Conservation (phyloP, 1,139 yeast species). For the Pichia inconspicua region DNA sequence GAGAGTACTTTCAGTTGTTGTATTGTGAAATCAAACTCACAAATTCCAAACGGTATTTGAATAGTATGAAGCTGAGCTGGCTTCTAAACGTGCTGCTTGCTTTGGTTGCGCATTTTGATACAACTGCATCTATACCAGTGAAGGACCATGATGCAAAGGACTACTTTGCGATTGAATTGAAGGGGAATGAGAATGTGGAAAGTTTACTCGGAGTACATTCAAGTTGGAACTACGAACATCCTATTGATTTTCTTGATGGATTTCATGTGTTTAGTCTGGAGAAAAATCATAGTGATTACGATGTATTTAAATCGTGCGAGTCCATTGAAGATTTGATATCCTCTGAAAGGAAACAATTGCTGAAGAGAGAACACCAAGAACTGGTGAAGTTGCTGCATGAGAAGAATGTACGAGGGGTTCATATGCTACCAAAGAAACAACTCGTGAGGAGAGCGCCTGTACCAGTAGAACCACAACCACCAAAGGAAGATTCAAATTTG, state of each 20-base stretch:
- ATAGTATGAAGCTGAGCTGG: slow-evolving; percentile 1
- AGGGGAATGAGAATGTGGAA: slow-evolving; percentile 15
- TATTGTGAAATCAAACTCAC: too few species aligned
- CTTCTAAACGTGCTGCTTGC: slow-evolving; percentile 1
- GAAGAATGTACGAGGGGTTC: slow-evolving; percentile 37
- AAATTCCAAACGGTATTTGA: not conserved
- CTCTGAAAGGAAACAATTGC: slow-evolving; percentile 17
- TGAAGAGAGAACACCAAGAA: slow-evolving; percentile 20
- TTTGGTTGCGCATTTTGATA: not conserved
- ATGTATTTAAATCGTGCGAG: slow-evolving; percentile 29
- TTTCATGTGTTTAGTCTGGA: slow-evolving; percentile 55
- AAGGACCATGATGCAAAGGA: slow-evolving; percentile 37
- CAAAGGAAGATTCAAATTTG: slow-evolving; percentile 32
- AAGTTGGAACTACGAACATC: slow-evolving; percentile 48
- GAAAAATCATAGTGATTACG: slow-evolving; percentile 25
- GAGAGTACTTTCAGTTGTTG: too few species aligned
- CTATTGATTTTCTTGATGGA: slow-evolving; percentile 47
- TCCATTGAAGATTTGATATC: slow-evolving; percentile 15
- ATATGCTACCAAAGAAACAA: slow-evolving; percentile 41
- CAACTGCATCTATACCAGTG: not conserved
- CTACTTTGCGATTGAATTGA: slow-evolving; percentile 55
- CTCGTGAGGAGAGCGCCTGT: slow-evolving; percentile 41
- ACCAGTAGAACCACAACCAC: not conserved
- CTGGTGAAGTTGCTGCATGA: slow-evolving; percentile 22
- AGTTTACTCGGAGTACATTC: slow-evolving; percentile 34